These are phyloP conservation scores for Oenanthe javanica DNA, from an alignment of 140 eudicot genomes.

Conservation along the genomic window DNA sequence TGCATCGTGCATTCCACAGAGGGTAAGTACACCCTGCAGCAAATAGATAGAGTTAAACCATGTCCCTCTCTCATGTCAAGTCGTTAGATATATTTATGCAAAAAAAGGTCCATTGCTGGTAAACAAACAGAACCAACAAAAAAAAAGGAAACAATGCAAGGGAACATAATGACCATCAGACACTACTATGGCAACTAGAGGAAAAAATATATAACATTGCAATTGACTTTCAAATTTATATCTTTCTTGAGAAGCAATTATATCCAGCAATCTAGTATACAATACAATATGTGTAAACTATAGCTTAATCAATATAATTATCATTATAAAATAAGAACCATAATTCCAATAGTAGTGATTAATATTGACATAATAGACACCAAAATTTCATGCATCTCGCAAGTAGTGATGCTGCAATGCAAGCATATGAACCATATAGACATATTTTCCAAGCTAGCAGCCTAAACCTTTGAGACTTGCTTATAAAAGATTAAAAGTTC, in stretches of 20 bases:
- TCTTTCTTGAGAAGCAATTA: too few species aligned
- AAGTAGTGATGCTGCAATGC: not conserved
- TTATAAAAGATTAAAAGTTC: not conserved
- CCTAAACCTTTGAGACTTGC: not conserved
- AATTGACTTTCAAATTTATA: too few species aligned
- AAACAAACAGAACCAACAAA: not conserved
- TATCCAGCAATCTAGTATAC: not conserved
- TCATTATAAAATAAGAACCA: too few species aligned
- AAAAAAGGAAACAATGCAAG: not conserved
- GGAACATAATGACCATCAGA: not conserved
- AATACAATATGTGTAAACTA: not conserved
- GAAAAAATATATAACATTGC: not conserved
- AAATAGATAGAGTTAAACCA: slow-evolving; percentile 11
- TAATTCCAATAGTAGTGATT: too few species aligned
- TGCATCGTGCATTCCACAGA: slow-evolving; percentile 87
- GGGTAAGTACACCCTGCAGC: slow-evolving; percentile 64
- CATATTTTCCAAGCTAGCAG: not conserved
- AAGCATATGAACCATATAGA: not conserved
- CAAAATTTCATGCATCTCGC: not conserved
- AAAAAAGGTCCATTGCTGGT: not conserved
- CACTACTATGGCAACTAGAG: not conserved
- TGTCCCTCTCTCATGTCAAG: not conserved
- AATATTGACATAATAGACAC: too few species aligned
- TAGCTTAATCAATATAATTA: too few species aligned
- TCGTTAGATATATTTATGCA: not conserved